These are phyloP conservation scores for Umbilicaria muhlenbergii DNA, from an alignment of 495 filamentous ascomycete species.

Conservation along the genomic window DNA sequence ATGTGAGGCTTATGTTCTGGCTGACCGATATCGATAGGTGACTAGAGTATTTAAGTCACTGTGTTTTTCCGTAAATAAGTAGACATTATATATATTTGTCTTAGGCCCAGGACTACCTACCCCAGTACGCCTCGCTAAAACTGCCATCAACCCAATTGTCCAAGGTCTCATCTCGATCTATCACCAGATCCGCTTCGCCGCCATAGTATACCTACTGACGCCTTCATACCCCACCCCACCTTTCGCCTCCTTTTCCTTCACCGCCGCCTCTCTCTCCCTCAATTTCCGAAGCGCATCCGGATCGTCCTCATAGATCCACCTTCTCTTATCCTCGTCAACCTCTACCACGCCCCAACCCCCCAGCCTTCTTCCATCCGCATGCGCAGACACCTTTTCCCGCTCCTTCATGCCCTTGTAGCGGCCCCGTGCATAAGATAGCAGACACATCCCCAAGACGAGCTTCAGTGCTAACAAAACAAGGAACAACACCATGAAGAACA, in stretches of 20 bases:
- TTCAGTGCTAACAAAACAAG: conserved; percentile 32
- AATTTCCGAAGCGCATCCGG: conserved; percentile 48
- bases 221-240: conserved; percentile 41
- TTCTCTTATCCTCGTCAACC: conserved; percentile 71
- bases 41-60: too few relatives aligned
- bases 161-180: neutral
- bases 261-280: conserved; percentile 51
- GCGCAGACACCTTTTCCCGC: conserved; percentile 28
- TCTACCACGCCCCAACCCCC: conserved; percentile 78
- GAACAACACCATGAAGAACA: conserved; percentile 18
- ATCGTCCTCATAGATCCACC: conserved; percentile 81
- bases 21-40: too few relatives aligned
- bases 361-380: conserved; percentile 40
- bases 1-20: too few relatives aligned
- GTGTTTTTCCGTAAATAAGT: too few relatives aligned
- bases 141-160: too few relatives aligned
- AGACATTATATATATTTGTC: too few relatives aligned
- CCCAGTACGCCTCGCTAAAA: too few relatives aligned
- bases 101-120: too few relatives aligned
- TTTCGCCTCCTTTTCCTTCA: conserved; percentile 37
- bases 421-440: conserved; percentile 43
- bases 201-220: conserved; percentile 81
- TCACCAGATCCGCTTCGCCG: conserved; percentile 86
- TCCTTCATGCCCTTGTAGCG: conserved; percentile 70
- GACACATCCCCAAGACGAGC: conserved; percentile 34